Conservation (phyloP, 176 grass and related monocot genomes). For the Avena atlantica region DNA sequence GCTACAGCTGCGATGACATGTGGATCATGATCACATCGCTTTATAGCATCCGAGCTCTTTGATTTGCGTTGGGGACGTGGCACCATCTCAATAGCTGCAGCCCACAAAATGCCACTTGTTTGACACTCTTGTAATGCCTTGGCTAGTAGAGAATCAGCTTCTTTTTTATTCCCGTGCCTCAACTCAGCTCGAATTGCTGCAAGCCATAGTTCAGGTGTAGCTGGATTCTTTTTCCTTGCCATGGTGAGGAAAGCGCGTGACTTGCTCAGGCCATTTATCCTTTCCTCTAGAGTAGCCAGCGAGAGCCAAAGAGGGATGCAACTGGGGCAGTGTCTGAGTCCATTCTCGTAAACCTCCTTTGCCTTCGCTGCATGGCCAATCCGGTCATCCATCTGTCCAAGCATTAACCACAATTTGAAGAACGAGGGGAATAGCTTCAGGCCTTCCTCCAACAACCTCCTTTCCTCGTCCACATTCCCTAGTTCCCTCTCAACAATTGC, state of each 20-base stretch:
- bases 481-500: constrained; percentile 88
- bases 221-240: constrained; percentile 87
- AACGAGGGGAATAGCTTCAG: constrained; percentile 83
- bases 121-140: constrained; percentile 94
- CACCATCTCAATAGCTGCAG: constrained; percentile 83
- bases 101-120: constrained; percentile 91
- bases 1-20: constrained; percentile 87
- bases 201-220: constrained; percentile 90
- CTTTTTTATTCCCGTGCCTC: constrained; percentile 84
- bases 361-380: constrained; percentile 61
- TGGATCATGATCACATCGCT: constrained; percentile 77
- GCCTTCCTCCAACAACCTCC: constrained; percentile 85
- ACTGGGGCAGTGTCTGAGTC: constrained; percentile 69
- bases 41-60: constrained; percentile 82
- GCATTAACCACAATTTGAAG: constrained; percentile 94
- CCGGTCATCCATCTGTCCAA: constrained; percentile 92
- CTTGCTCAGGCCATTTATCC: constrained; percentile 80
- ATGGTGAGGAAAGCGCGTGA: constrained; percentile 88
- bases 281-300: constrained; percentile 83
- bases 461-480: constrained; percentile 75
- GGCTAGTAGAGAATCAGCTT: constrained; percentile 79
- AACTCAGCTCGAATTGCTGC: constrained; percentile 80
- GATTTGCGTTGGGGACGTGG: constrained; percentile 77
- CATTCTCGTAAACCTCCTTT: constrained; percentile 83
- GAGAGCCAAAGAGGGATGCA: constrained; percentile 89